Percentiles rank a stretch among this genome's conserved stretches.
Conservation (phyloP, 176 grass and related monocot genomes). For the Coix lacrymajobi region DNA sequence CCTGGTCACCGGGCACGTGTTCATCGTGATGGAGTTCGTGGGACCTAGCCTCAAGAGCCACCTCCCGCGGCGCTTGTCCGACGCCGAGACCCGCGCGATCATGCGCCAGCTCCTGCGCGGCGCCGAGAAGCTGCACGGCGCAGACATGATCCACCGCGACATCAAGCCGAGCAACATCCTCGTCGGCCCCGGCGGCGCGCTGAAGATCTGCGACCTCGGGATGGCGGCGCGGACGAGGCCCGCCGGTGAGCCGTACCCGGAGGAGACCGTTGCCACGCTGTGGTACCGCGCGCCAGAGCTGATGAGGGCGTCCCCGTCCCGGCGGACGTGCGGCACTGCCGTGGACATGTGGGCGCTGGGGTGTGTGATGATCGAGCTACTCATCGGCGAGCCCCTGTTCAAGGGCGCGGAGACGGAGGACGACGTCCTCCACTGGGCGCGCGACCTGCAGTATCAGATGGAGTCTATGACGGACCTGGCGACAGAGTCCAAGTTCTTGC, state of each 20-base stretch:
- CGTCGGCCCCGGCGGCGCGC: background rate
- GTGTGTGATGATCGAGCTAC: constrained; percentile 2
- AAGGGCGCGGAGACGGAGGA: background rate
- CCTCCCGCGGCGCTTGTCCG: background rate
- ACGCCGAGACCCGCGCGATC: background rate
- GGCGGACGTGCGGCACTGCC: background rate
- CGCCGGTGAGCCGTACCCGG: background rate
- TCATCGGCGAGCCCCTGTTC: constrained; percentile 15
- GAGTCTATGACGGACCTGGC: background rate
- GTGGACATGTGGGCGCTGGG: constrained; percentile 16
- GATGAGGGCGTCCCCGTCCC: background rate
- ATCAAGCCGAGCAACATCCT: constrained; percentile 22
- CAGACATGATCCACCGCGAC: background rate
- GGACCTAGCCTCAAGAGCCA: background rate
- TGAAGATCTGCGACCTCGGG: constrained; percentile 48
- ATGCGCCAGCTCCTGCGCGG: constrained; percentile 15
- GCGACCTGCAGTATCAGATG: background rate
- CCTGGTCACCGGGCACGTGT: background rate
- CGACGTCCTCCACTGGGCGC: background rate
- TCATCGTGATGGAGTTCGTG: constrained; percentile 20
- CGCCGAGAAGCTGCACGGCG: constrained; percentile 6
- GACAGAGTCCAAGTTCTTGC: background rate
- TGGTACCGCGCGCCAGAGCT: constrained; percentile 14
- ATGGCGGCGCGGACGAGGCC: background rate
- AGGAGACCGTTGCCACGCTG: background rate